Conservation (phyloP, 2,329 filamentous ascomycete genomes). For the Claviceps quebecensis region DNA sequence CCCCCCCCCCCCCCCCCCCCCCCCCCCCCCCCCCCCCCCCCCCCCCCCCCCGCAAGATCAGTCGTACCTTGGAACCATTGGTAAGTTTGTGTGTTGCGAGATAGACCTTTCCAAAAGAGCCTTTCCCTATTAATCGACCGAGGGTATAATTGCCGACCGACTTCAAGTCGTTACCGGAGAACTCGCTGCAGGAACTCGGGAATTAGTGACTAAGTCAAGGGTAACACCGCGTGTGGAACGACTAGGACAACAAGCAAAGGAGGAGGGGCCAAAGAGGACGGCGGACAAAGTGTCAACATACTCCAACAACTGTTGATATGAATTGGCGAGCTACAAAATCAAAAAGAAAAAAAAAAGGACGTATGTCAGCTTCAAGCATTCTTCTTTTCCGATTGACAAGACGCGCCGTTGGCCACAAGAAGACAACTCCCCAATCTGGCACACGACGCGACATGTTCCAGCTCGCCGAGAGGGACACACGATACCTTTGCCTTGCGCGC, state of each 20-base stretch:
- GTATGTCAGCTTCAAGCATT: not conserved
- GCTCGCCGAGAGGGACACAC: too few species aligned
- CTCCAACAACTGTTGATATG: slow-evolving; percentile 93
- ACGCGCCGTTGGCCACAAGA: not conserved
- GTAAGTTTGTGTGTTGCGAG: slow-evolving; percentile 92
- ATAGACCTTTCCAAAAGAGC: slow-evolving; percentile 97
- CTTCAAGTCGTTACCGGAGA: slow-evolving; percentile 78
- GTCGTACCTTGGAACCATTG: slow-evolving; percentile 79
- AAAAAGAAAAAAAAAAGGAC: not conserved
- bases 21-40: too few species aligned
- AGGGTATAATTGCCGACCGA: slow-evolving; percentile 91
- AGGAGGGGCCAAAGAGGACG: not conserved
- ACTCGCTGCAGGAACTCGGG: slow-evolving; percentile 52
- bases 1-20: too few species aligned
- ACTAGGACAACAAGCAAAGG: not conserved
- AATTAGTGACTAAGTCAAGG: slow-evolving; percentile 4
- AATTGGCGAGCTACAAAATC: slow-evolving; percentile 65
- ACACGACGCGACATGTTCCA: too few species aligned
- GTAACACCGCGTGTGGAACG: not conserved
- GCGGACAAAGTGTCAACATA: slow-evolving; percentile 33
- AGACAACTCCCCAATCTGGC: too few species aligned
- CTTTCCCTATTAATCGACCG: slow-evolving; percentile 86
- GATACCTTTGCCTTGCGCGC: slow-evolving; percentile 47
- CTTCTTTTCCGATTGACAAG: not conserved
- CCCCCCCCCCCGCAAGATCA: slow-evolving; percentile 1